phyloP scores from a whole-genome alignment of 768 basidiomycete genomes.

The Suillus americanus region DNA sequence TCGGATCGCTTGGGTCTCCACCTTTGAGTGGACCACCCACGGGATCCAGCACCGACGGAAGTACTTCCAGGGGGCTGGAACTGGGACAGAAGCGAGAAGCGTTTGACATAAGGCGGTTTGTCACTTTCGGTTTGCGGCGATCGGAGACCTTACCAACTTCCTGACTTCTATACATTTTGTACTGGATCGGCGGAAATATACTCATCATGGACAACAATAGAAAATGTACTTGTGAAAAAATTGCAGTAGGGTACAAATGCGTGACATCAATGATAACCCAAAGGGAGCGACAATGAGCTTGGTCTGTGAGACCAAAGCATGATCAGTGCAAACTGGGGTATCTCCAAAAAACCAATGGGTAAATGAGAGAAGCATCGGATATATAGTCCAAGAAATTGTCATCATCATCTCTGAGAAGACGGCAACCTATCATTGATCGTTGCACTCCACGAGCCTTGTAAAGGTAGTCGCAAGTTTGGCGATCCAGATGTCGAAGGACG shows the following conservation, averaged over 20 bases:
- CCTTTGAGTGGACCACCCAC: conserved; percentile 63
- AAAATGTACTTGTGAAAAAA: background rate
- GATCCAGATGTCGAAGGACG: conserved; percentile 22
- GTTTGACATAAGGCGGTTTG: conserved; percentile 85
- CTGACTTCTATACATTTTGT: background rate
- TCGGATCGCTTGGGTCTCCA: conserved; percentile 59
- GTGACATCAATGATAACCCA: background rate
- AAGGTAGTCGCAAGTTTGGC: conserved; percentile 26
- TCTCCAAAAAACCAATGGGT: background rate
- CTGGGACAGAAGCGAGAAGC: conserved; percentile 63
- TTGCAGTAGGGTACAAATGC: conserved; percentile 9
- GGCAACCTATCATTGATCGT: background rate
- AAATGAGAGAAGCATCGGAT: background rate
- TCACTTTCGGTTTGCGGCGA: conserved; percentile 84
- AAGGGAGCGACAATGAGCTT: conserved; percentile 1
- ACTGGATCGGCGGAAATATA: background rate
- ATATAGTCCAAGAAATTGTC: conserved; percentile 22
- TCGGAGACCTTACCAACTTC: conserved; percentile 2
- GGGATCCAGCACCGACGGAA: conserved; percentile 49
- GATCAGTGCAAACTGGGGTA: conserved; percentile 1
- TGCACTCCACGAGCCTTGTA: conserved; percentile 31
- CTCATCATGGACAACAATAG: conserved; percentile 1
- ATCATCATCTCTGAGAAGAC: background rate
- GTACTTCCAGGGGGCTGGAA: conserved; percentile 41
- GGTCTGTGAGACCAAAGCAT: background rate